phyloP scores from a whole-genome alignment of 306 rosid genomes.

The Prosopis cineraria region DNA sequence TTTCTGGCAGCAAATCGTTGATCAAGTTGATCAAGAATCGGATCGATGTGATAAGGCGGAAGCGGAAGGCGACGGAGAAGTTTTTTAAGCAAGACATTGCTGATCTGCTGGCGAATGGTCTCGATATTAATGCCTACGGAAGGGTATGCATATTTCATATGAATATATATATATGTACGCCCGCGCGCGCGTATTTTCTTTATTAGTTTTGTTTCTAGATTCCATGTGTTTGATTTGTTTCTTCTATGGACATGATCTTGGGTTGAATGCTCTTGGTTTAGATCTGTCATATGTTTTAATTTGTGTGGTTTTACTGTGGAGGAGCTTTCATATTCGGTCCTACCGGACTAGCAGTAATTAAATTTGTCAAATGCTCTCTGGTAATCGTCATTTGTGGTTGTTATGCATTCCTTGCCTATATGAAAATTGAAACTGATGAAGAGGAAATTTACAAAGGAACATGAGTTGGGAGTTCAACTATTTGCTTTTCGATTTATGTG shows the following conservation, averaged over 20 bases:
- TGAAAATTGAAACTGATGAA: background rate
- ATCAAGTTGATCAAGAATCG: constrained; percentile 78
- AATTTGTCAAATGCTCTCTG: background rate
- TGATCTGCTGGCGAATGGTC: constrained; percentile 75
- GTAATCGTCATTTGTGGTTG: background rate
- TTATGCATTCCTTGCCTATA: background rate
- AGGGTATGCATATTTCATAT: constrained; percentile 48
- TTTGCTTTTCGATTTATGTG: background rate
- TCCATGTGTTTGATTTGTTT: constrained; percentile 16
- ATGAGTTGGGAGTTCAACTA: background rate
- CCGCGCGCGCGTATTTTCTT: background rate
- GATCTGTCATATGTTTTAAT: constrained; percentile 1
- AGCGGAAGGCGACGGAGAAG: constrained; percentile 93
- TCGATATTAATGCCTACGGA: constrained; percentile 85
- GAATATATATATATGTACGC: background rate
- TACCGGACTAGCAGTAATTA: background rate
- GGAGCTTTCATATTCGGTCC: constrained; percentile 1
- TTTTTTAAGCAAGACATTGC: constrained; percentile 86
- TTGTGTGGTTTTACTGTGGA: constrained; percentile 20
- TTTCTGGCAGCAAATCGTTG: constrained; percentile 65
- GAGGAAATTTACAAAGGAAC: background rate
- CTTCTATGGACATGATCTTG: constrained; percentile 13
- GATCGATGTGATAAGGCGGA: constrained; percentile 84
- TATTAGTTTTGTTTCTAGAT: background rate
- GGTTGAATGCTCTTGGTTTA: constrained; percentile 10